These are phyloP conservation scores for Naematelia encephala DNA, from an alignment of 768 basidiomycete species.

Conservation along the genomic window DNA sequence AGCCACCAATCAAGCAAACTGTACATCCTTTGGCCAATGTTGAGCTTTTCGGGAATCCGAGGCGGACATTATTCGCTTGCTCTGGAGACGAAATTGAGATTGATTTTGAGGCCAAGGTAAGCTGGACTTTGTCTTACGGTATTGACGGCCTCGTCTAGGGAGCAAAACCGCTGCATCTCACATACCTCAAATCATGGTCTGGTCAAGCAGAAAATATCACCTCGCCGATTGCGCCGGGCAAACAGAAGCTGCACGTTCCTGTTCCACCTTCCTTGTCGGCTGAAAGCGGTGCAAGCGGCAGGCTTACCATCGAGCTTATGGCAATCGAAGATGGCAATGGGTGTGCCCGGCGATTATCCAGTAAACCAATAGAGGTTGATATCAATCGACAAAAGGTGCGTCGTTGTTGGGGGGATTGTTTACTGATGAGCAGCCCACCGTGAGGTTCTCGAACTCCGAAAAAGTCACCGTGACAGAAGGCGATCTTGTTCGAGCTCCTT, in stretches of 20 bases:
- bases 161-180: slow-evolving; percentile 83
- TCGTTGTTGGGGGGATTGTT: slow-evolving; percentile 2
- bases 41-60: slow-evolving; percentile 26
- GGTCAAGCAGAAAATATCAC: slow-evolving; percentile 30
- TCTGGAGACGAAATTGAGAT: slow-evolving; percentile 71
- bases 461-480: slow-evolving; percentile 68
- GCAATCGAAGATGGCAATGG: slow-evolving; percentile 84
- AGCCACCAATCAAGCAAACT: slow-evolving; percentile 74
- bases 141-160: slow-evolving; percentile 55
- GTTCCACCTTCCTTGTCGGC: slow-evolving; percentile 34
- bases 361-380: slow-evolving; percentile 76
- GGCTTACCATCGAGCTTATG: slow-evolving; percentile 54
- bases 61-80: slow-evolving; percentile 58
- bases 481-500: slow-evolving; percentile 67
- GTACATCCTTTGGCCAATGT: slow-evolving; percentile 75
- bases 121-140: not conserved
- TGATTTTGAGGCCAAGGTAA: slow-evolving; percentile 74
- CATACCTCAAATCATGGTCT: slow-evolving; percentile 53
- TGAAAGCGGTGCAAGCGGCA: slow-evolving; percentile 31
- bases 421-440: slow-evolving; percentile 65
- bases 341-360: slow-evolving; percentile 71
- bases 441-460: slow-evolving; percentile 71
- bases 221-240: slow-evolving; percentile 53
- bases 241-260: slow-evolving; percentile 61
- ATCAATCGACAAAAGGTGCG: slow-evolving; percentile 74